These are phyloP conservation scores for Chlorophyllum brunneum DNA, from an alignment of 768 basidiomycete species.

Conservation along the genomic window DNA sequence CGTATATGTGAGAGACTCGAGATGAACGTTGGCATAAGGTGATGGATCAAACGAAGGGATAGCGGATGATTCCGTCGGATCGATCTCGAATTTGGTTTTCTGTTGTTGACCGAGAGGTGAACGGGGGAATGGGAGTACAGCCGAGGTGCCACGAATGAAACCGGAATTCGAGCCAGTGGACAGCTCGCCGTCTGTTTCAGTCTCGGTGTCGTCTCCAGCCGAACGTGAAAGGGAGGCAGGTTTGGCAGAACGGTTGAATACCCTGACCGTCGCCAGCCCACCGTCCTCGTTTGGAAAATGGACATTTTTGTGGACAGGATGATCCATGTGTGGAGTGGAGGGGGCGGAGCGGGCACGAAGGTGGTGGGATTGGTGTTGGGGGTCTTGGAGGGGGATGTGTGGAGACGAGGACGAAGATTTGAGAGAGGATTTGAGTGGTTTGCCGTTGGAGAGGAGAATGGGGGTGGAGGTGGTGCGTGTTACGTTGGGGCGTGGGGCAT, in stretches of 20 bases:
- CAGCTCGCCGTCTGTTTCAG: conserved; percentile 31
- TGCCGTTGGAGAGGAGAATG: conserved; percentile 67
- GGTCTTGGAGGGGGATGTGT: conserved; percentile 30
- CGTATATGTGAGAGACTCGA: conserved; percentile 23
- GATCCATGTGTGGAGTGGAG: conserved; percentile 36
- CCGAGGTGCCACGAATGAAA: not conserved
- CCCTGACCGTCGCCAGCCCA: conserved; percentile 55
- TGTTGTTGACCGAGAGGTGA: conserved; percentile 7
- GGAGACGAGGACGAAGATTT: conserved; percentile 49
- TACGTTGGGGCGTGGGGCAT: conserved; percentile 30
- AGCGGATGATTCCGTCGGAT: conserved; percentile 19
- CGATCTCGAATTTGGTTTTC: conserved; percentile 19
- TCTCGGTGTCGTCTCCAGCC: conserved; percentile 41
- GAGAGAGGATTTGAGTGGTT: conserved; percentile 83
- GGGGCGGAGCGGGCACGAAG: conserved; percentile 49
- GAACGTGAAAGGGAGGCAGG: conserved; percentile 50
- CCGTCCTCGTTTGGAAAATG: conserved; percentile 76
- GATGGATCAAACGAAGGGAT: conserved; percentile 22
- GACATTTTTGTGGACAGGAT: conserved; percentile 65
- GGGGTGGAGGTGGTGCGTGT: conserved; percentile 33
- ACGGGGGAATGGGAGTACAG: conserved; percentile 5
- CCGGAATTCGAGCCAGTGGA: conserved; percentile 10
- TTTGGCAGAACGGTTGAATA: conserved; percentile 65
- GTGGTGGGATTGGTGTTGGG: conserved; percentile 18
- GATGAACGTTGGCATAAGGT: conserved; percentile 26